A percentile compares a stretch with the other conserved stretches of the same genome.
phyloP scores from a whole-genome alignment of 192 early-diverging fungal genomes.

The Rhizoclosmatium sp. region DNA sequence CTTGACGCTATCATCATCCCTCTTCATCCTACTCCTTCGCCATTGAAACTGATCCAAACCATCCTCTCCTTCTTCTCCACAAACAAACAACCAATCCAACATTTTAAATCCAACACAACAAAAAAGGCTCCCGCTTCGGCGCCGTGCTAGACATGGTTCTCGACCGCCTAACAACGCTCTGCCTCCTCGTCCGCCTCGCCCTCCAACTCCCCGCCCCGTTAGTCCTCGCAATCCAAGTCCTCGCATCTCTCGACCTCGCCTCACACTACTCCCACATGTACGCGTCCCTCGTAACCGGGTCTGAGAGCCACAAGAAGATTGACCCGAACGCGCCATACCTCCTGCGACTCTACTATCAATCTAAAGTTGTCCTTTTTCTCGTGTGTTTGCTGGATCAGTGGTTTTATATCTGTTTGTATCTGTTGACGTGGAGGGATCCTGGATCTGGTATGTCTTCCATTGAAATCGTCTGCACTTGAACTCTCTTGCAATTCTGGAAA shows the following conservation, averaged over 20 bases:
- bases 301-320: conserved; percentile 90
- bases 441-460: not conserved
- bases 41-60: too few relatives aligned
- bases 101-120: conserved; percentile 6
- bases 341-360: conserved; percentile 90
- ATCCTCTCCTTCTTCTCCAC: too few relatives aligned
- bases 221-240: conserved; percentile 85
- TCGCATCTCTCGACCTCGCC: conserved; percentile 92
- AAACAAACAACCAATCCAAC: not conserved
- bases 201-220: conserved; percentile 64
- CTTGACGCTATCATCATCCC: not conserved
- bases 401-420: conserved; percentile 90
- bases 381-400: conserved; percentile 93
- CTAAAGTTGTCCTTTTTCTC: conserved; percentile 87
- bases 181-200: conserved; percentile 87
- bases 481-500: too few relatives aligned
- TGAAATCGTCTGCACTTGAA: conserved; percentile 5
- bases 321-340: conserved; percentile 75
- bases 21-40: too few relatives aligned
- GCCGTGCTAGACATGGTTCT: conserved; percentile 99
- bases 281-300: conserved; percentile 83
- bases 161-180: conserved; percentile 91
- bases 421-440: conserved; percentile 31
- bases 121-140: conserved; percentile 80
- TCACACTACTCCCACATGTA: conserved; percentile 99